A percentile compares a stretch with the other conserved stretches of the same genome.
Conservation (phyloP, 352 stramenopile genomes). For the Phytophthora hybrid region DNA sequence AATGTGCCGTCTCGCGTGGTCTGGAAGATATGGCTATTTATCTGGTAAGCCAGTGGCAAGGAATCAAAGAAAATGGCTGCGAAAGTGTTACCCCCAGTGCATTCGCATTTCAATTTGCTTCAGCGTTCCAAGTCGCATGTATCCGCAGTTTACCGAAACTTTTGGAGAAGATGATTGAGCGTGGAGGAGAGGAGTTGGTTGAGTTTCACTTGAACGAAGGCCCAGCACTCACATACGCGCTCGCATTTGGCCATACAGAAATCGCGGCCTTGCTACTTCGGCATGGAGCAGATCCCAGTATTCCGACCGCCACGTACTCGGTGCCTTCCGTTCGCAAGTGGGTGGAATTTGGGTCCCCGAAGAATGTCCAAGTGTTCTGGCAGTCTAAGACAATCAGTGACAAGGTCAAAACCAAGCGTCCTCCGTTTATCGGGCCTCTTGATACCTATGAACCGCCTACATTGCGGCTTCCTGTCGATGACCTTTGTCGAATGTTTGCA, state of each 20-base stretch:
- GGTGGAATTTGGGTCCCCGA: slow-evolving; percentile 59
- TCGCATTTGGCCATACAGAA: slow-evolving; percentile 65
- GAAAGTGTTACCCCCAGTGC: slow-evolving; percentile 41
- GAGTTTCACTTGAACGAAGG: slow-evolving; percentile 73
- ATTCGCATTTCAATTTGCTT: slow-evolving; percentile 78
- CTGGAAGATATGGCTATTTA: slow-evolving; percentile 71
- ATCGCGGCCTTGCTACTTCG: slow-evolving; percentile 43
- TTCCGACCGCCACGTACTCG: slow-evolving; percentile 55
- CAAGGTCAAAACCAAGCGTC: background rate
- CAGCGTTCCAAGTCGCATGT: slow-evolving; percentile 69
- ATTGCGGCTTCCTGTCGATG: slow-evolving; percentile 30
- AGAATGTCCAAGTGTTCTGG: slow-evolving; percentile 41
- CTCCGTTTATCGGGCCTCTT: slow-evolving; percentile 43
- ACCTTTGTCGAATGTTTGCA: slow-evolving; percentile 33
- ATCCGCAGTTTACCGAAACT: slow-evolving; percentile 57
- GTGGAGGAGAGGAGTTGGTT: slow-evolving; percentile 63
- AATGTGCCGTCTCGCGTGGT: slow-evolving; percentile 62
- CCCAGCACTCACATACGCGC: slow-evolving; percentile 62
- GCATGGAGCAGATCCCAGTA: slow-evolving; percentile 56
- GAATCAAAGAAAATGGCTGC: slow-evolving; percentile 48
- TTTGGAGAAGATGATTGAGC: slow-evolving; percentile 59
- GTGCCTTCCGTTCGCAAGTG: slow-evolving; percentile 72
- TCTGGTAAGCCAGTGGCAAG: slow-evolving; percentile 61
- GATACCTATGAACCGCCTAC: slow-evolving; percentile 30
- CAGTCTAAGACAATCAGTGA: background rate